A percentile compares a stretch with the other conserved stretches of the same genome.
Evolutionary conservation across 1,139 yeast genomes (phyloP).

Genomic region (Taphrina flavorubra): DNA sequence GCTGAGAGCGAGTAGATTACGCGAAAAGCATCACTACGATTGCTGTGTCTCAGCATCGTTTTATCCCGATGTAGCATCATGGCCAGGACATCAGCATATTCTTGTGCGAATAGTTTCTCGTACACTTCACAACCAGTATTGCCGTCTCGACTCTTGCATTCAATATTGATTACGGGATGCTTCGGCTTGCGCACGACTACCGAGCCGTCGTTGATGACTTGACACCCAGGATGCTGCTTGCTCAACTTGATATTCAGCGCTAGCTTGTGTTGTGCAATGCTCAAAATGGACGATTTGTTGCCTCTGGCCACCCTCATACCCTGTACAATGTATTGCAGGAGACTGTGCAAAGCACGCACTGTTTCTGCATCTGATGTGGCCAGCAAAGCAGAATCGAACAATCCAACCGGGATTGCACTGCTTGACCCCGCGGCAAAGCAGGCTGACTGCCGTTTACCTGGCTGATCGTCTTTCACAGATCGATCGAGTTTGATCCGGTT

Average conservation of each 20-base stretch:
- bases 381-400: neutral
- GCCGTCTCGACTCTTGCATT: constrained; percentile 18
- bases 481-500: constrained; percentile 13
- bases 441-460: neutral
- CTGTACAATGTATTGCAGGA: neutral
- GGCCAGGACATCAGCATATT: constrained; percentile 2
- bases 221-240: constrained; percentile 2
- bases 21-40: constrained; percentile 1
- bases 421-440: neutral
- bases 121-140: neutral
- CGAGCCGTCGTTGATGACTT: neutral
- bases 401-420: neutral
- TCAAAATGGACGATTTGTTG: neutral
- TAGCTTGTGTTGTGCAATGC: neutral
- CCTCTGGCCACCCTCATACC: neutral
- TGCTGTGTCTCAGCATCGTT: constrained; percentile 8
- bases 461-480: neutral
- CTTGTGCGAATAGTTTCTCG: constrained; percentile 10
- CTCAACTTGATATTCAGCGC: constrained; percentile 1
- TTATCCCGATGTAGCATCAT: constrained; percentile 4
- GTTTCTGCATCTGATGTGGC: neutral
- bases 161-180: neutral
- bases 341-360: neutral
- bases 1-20: constrained; percentile 12
- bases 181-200: neutral